Evolutionary conservation across 2,329 filamentous ascomycete genomes (phyloP).

Genomic region (Pseudocercospora eumusae): DNA sequence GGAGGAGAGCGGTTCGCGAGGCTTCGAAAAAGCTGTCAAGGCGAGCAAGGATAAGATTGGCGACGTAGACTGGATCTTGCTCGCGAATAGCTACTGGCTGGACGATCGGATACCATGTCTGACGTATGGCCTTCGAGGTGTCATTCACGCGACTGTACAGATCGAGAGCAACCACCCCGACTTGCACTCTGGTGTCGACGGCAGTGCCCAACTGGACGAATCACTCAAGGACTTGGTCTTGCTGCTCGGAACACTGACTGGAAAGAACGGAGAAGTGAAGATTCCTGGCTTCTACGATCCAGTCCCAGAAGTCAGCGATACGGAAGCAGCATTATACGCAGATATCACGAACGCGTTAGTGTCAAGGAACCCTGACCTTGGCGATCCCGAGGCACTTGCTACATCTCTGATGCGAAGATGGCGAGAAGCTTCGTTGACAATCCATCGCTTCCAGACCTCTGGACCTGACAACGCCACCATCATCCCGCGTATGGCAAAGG

Average conservation of each 20-base stretch:
- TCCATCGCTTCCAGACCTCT: slow-evolving; percentile 90
- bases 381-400: slow-evolving; percentile 70
- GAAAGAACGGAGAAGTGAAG: slow-evolving; percentile 74
- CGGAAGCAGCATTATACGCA: slow-evolving; percentile 78
- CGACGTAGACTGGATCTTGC: slow-evolving; percentile 85
- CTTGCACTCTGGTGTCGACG: slow-evolving; percentile 94
- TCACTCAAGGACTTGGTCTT: slow-evolving; percentile 87
- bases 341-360: slow-evolving; percentile 80
- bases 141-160: slow-evolving; percentile 88
- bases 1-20: slow-evolving; percentile 89
- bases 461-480: slow-evolving; percentile 85
- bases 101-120: slow-evolving; percentile 94
- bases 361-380: slow-evolving; percentile 66
- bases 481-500: slow-evolving; percentile 85
- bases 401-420: slow-evolving; percentile 87
- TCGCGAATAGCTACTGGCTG: slow-evolving; percentile 98
- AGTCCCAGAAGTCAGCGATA: slow-evolving; percentile 71
- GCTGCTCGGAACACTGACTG: slow-evolving; percentile 79
- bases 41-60: slow-evolving; percentile 83
- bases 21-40: slow-evolving; percentile 80
- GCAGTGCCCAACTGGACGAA: slow-evolving; percentile 85
- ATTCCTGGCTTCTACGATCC: slow-evolving; percentile 88
- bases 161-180: slow-evolving; percentile 85
- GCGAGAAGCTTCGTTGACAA: slow-evolving; percentile 91
- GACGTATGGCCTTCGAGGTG: slow-evolving; percentile 89